phyloP scores from a whole-genome alignment of 108 stramenopile genomes.

The Conticribra weissflogii region DNA sequence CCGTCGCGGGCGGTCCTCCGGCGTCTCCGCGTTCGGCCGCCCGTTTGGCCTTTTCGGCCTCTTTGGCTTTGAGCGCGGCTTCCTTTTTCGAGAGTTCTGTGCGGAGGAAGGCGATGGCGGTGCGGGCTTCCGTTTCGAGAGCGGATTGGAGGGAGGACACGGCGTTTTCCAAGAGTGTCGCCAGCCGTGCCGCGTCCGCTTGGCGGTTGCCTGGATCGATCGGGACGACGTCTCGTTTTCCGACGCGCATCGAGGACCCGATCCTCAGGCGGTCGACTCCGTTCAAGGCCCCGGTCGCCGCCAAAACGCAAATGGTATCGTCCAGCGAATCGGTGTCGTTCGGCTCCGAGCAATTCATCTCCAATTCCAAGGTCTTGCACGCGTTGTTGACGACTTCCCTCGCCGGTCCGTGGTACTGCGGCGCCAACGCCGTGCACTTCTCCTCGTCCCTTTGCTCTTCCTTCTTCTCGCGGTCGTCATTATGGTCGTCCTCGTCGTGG shows the following conservation, averaged over 20 bases:
- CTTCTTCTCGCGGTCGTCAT: background rate
- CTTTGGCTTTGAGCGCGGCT: constrained; percentile 52
- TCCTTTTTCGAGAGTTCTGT: constrained; percentile 41
- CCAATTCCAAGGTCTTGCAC: constrained; percentile 60
- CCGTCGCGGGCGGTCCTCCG: constrained; percentile 1
- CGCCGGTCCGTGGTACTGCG: constrained; percentile 63
- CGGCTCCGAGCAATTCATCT: constrained; percentile 53
- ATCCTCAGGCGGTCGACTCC: constrained; percentile 10
- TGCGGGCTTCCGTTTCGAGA: constrained; percentile 39
- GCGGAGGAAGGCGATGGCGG: constrained; percentile 26
- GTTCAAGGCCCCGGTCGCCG: constrained; percentile 7
- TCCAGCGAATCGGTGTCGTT: constrained; percentile 26
- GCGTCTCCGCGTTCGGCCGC: constrained; percentile 20
- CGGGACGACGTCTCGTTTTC: background rate
- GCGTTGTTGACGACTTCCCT: constrained; percentile 34
- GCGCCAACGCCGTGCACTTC: constrained; percentile 36
- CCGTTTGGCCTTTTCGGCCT: constrained; percentile 58
- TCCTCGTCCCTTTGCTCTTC: background rate
- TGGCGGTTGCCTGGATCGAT: background rate
- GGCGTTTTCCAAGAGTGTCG: constrained; percentile 15
- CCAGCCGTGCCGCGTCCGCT: constrained; percentile 13
- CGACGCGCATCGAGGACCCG: constrained; percentile 20
- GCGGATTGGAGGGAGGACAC: constrained; percentile 19
- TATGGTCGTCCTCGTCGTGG: background rate
- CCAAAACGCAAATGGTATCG: constrained; percentile 47